Percentiles rank a stretch among this genome's conserved stretches.
These are phyloP conservation scores for Euphorbia pulcherrima DNA, from an alignment of 345 rosid genomes.

Conservation along the genomic window DNA sequence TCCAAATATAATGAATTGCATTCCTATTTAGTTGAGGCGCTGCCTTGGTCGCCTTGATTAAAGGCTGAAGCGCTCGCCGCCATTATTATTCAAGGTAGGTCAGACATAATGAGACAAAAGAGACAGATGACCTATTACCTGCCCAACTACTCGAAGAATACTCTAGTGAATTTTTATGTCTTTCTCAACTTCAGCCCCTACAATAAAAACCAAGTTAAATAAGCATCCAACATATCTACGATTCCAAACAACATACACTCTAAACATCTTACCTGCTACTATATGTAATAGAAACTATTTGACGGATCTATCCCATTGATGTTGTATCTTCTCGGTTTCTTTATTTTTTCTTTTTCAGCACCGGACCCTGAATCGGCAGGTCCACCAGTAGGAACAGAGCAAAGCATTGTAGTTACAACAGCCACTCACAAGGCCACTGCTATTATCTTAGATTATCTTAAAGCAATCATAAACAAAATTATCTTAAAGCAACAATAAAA, in stretches of 20 bases:
- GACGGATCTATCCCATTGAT: conserved; percentile 75
- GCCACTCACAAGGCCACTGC: too few relatives aligned
- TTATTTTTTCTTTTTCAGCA: conserved; percentile 79
- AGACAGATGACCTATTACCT: conserved; percentile 45
- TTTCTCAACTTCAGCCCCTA: conserved; percentile 79
- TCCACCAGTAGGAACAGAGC: conserved; percentile 77
- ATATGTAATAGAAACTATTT: conserved; percentile 70
- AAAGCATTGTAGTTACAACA: conserved; percentile 78
- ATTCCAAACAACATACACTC: background rate
- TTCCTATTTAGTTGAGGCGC: too few relatives aligned
- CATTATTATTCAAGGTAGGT: too few relatives aligned
- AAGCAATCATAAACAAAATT: too few relatives aligned
- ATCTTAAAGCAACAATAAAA: too few relatives aligned
- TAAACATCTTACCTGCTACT: conserved; percentile 58
- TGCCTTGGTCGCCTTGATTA: too few relatives aligned
- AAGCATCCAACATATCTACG: conserved; percentile 9
- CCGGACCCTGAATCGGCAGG: conserved; percentile 67
- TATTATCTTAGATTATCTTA: too few relatives aligned
- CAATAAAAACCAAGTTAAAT: conserved; percentile 17
- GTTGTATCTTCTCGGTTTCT: conserved; percentile 72
- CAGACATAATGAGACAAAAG: background rate
- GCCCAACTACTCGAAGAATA: conserved; percentile 76
- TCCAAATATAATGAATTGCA: too few relatives aligned
- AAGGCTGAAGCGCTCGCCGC: too few relatives aligned
- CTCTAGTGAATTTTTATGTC: conserved; percentile 67